These are phyloP conservation scores for Rosa lucieae DNA, from an alignment of 306 rosid genomes.

Conservation along the genomic window DNA sequence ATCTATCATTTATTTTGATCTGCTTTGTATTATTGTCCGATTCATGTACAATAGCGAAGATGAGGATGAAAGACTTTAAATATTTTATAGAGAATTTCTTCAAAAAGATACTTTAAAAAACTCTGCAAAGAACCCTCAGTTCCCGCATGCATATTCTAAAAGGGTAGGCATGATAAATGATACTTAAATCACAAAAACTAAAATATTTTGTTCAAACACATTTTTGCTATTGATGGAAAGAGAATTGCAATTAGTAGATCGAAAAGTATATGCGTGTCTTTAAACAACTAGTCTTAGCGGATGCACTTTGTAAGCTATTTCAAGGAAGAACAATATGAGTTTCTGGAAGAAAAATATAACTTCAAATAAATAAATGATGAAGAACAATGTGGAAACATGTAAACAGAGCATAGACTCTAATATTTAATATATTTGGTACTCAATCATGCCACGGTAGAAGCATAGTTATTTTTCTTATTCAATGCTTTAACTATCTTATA, in stretches of 20 bases:
- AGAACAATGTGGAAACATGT: neutral
- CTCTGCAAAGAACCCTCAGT: neutral
- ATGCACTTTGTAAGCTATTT: neutral
- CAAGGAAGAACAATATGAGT: neutral
- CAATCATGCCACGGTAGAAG: neutral
- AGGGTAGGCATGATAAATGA: neutral
- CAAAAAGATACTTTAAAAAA: neutral
- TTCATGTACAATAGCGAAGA: neutral
- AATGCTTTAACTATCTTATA: neutral
- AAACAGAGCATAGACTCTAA: neutral
- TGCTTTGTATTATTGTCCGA: neutral
- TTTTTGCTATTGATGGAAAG: neutral
- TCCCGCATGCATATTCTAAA: neutral
- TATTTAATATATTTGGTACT: too few relatives aligned
- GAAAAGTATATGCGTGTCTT: neutral
- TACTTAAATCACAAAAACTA: neutral
- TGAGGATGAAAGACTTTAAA: neutral
- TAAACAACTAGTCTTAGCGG: neutral
- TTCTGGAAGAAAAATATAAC: neutral
- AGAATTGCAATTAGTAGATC: neutral
- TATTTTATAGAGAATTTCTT: neutral
- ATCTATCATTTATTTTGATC: neutral
- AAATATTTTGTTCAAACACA: neutral
- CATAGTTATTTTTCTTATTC: neutral
- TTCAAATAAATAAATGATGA: neutral